Base-by-base conservation (phyloP, 306 rosid genomes). In the Rosa lucieae region DNA sequence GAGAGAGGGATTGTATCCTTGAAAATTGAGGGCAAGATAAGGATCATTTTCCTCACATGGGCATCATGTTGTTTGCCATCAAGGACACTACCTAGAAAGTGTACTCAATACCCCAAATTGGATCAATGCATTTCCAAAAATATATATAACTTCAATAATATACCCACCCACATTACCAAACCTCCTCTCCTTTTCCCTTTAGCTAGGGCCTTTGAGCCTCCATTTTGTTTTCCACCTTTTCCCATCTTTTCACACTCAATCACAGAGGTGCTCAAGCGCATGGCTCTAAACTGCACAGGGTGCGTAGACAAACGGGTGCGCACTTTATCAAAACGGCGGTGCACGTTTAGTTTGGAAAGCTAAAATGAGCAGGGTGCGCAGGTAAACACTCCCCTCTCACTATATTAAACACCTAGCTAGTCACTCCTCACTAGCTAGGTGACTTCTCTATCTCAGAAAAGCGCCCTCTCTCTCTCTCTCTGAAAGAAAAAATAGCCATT, bases 31-130 rank as follows among this genome's bases (percentile, higher is more conserved):
- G 82, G 86, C 77, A 81, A 86, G 88, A 90, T 89, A 86, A 89
- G 95, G 89, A 86, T 87, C 89, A 86, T 79, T 77, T 88, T 86
- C 85, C 89, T 85, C 90, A 79, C 84, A 78, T 81, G 83, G 86
- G 83, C 76, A 92, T 92, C 81, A 92, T 92, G 87, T 26, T 92
- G 96, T 92, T 90, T 74, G 97, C 97, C 96, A 92, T 92, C 88
- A 78, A 80, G 82, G 80, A 84, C 87, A 85, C 87, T 91, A 88
- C 88, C 93, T 70, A 80, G 84, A 90, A 89, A 88, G 89, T 85
- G 83, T 73, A 88, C 87, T 89, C 92, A 80, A 65, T 86, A 80
- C 47, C 86, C 81, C 88, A 82, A 75, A 79, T 81, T 77, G 43
- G 73, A n/a, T 67, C 37, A 46, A 43, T 75, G 10, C n/a, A 32